A percentile compares a stretch with the other conserved stretches of the same genome.
Evolutionary conservation across 495 filamentous ascomycete genomes (phyloP).

Genomic region (Neurospora sp.): DNA sequence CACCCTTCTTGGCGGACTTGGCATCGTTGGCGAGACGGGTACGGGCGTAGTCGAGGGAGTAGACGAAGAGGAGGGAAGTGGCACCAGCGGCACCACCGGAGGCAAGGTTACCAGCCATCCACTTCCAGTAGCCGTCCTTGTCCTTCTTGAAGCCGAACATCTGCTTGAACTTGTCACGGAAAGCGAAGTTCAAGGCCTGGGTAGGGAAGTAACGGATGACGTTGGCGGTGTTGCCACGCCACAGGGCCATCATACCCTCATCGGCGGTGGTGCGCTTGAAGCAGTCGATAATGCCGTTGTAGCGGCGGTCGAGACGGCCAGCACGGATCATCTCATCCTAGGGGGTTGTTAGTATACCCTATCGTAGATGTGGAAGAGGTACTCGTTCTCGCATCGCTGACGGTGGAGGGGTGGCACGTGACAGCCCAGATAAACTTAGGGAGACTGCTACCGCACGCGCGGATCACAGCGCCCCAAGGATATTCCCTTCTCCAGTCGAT

Average conservation of each 20-base stretch:
- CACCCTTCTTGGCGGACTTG: slow-evolving; percentile 91
- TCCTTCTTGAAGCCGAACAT: slow-evolving; percentile 99
- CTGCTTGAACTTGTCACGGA: slow-evolving; percentile 99
- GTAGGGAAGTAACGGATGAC: slow-evolving; percentile 99
- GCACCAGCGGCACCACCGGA: slow-evolving; percentile 99
- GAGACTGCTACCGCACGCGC: background rate
- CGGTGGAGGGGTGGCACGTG: slow-evolving; percentile 6
- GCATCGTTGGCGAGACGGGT: slow-evolving; percentile 99
- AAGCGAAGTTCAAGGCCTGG: slow-evolving; percentile 99
- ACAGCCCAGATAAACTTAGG: slow-evolving; percentile 4
- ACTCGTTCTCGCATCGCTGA: background rate
- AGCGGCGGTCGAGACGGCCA: slow-evolving; percentile 96
- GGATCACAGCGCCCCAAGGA: slow-evolving; percentile 2
- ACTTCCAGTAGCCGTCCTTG: slow-evolving; percentile 93
- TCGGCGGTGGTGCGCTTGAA: slow-evolving; percentile 77
- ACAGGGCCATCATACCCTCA: slow-evolving; percentile 80
- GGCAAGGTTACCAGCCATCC: slow-evolving; percentile 99
- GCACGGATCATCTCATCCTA: slow-evolving; percentile 99
- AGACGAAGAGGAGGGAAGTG: slow-evolving; percentile 99
- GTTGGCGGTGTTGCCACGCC: slow-evolving; percentile 99
- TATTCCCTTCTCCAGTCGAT: background rate
- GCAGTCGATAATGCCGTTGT: slow-evolving; percentile 88
- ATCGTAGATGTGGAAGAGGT: background rate
- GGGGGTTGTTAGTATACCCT: slow-evolving; percentile 9
- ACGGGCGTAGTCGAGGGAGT: slow-evolving; percentile 99